These are phyloP conservation scores for Xylaria sp. DNA, from an alignment of 2,329 filamentous ascomycete genomes.

Conservation along the genomic window DNA sequence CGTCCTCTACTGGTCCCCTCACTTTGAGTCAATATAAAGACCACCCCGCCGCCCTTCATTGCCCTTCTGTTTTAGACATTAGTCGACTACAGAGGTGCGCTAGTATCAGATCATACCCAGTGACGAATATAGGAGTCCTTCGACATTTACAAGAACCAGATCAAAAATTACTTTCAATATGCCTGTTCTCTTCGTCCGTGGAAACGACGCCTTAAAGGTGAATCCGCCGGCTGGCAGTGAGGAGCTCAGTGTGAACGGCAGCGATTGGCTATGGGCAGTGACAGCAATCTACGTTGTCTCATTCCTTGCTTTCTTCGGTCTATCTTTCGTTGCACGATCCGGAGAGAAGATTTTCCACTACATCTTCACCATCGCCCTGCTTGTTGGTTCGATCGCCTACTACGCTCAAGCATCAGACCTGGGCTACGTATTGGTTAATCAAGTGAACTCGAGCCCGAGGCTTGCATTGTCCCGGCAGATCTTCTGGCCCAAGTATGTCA, in stretches of 20 bases:
- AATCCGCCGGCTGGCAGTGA: slow-evolving; percentile 58
- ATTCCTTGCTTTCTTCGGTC: slow-evolving; percentile 56
- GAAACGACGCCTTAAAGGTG: slow-evolving; percentile 58
- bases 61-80: background rate
- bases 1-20: background rate
- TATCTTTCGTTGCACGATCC: slow-evolving; percentile 55
- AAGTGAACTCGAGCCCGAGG: slow-evolving; percentile 49
- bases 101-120: background rate
- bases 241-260: slow-evolving; percentile 57
- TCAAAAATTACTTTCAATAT: slow-evolving; percentile 16
- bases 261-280: slow-evolving; percentile 67
- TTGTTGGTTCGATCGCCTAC: slow-evolving; percentile 62
- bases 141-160: background rate
- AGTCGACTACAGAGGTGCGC: slow-evolving; percentile 5
- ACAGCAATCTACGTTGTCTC: slow-evolving; percentile 59
- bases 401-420: slow-evolving; percentile 64
- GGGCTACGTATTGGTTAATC: slow-evolving; percentile 55
- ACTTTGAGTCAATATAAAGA: slow-evolving; percentile 29
- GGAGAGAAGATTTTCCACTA: slow-evolving; percentile 68
- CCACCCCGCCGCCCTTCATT: background rate
- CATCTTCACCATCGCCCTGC: slow-evolving; percentile 60
- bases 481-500: slow-evolving; percentile 66
- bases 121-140: background rate
- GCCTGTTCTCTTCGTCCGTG: slow-evolving; percentile 24
- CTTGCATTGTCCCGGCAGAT: slow-evolving; percentile 56